Evolutionary conservation across 139 green algal genomes (phyloP).

Genomic region (Chlamydomonas asymmetrica): DNA sequence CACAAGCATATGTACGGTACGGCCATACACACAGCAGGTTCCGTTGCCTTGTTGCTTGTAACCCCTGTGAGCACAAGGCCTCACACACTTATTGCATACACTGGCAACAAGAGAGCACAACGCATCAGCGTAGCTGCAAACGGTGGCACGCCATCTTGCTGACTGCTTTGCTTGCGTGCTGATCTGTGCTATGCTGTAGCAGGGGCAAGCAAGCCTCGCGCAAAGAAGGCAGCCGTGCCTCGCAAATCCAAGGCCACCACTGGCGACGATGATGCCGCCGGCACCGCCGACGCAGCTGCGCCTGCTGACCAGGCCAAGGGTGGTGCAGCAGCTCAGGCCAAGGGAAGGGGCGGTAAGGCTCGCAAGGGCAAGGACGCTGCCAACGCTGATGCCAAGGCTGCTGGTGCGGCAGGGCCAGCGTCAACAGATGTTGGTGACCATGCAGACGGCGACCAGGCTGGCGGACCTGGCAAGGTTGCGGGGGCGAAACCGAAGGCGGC

Average conservation of each 20-base stretch:
- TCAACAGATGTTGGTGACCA: neutral
- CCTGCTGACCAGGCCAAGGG: neutral
- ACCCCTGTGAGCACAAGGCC: too few relatives aligned
- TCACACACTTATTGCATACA: too few relatives aligned
- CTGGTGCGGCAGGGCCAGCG: neutral
- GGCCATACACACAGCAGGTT: too few relatives aligned
- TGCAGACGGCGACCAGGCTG: neutral
- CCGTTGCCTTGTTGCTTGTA: too few relatives aligned
- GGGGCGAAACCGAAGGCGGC: neutral
- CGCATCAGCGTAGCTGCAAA: neutral
- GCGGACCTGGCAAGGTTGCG: neutral
- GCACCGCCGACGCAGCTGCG: too few relatives aligned
- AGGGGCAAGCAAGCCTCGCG: neutral
- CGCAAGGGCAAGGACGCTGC: neutral
- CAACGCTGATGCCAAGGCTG: too few relatives aligned
- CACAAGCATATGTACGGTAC: too few relatives aligned
- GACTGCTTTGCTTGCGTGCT: neutral
- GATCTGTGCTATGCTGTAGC: neutral
- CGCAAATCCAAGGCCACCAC: neutral
- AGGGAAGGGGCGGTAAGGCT: neutral
- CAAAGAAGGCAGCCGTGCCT: neutral
- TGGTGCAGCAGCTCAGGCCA: neutral
- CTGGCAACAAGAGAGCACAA: too few relatives aligned
- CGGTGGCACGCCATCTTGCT: neutral
- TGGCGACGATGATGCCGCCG: too few relatives aligned